These are phyloP conservation scores for Epipyxis sp. DNA, from an alignment of 108 stramenopile species.

Conservation along the genomic window DNA sequence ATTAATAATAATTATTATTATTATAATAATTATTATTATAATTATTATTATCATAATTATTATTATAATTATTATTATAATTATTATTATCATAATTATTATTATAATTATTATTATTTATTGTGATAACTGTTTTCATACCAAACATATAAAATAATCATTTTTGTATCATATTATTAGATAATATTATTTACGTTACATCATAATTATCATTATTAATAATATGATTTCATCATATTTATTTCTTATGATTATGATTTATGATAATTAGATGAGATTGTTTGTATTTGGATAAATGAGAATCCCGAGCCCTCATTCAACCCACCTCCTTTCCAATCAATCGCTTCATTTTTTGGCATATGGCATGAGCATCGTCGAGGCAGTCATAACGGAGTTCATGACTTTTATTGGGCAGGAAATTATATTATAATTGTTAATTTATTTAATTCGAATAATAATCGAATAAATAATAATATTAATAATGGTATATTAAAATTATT, in stretches of 20 bases:
- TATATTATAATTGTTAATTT: conserved; percentile 22
- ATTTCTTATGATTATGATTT: background rate
- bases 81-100: too few relatives aligned
- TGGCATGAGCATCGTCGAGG: conserved; percentile 59
- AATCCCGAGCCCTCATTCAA: background rate
- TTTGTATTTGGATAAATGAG: conserved; percentile 36
- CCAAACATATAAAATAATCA: too few relatives aligned
- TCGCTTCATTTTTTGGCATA: conserved; percentile 43
- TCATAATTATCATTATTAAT: conserved; percentile 33
- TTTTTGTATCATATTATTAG: too few relatives aligned
- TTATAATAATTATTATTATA: too few relatives aligned
- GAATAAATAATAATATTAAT: background rate
- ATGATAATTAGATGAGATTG: background rate
- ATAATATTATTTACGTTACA: too few relatives aligned
- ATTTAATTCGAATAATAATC: background rate
- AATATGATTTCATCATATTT: background rate
- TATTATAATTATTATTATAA: too few relatives aligned
- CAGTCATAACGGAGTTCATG: conserved; percentile 38
- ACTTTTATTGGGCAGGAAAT: conserved; percentile 30
- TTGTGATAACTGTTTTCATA: too few relatives aligned
- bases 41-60: too few relatives aligned
- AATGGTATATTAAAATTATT: too few relatives aligned
- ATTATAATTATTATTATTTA: too few relatives aligned
- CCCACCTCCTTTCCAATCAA: conserved; percentile 33
- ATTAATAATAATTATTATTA: too few relatives aligned